Conservation (phyloP, 1,284 basidiomycete species). For the Cerioporus squamosus region DNA sequence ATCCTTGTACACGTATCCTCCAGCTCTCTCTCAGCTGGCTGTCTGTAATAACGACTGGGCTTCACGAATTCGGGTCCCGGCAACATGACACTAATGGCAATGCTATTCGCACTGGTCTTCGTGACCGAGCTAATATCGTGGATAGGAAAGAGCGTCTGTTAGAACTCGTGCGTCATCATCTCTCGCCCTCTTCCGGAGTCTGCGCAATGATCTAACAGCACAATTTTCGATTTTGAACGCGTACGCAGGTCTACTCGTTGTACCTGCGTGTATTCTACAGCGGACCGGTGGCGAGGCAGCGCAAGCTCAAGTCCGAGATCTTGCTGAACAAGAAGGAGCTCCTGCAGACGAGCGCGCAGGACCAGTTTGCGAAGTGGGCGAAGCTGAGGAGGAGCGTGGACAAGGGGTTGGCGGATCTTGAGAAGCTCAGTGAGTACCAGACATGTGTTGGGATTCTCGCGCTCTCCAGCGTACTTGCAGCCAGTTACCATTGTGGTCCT, state of each 20-base stretch:
- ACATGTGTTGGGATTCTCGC: no score
- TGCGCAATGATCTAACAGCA: neutral
- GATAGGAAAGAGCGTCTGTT: constrained; percentile 87
- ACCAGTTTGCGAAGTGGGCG: constrained; percentile 99
- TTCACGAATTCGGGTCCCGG: constrained; percentile 1
- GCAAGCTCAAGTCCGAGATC: constrained; percentile 76
- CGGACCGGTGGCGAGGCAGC: constrained; percentile 57
- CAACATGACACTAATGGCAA: constrained; percentile 75
- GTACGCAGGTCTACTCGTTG: constrained; percentile 63
- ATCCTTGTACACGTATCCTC: constrained; percentile 22
- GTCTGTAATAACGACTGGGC: constrained; percentile 7
- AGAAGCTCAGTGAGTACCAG: constrained; percentile 80
- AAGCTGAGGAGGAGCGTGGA: constrained; percentile 91
- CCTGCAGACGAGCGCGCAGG: constrained; percentile 90
- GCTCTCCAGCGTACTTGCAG: no score
- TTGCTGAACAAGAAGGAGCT: constrained; percentile 86
- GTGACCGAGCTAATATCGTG: constrained; percentile 83
- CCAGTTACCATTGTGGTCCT: no score
- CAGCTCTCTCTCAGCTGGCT: constrained; percentile 3
- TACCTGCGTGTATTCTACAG: constrained; percentile 73
- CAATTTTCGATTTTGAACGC: neutral
- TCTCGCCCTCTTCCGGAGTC: neutral
- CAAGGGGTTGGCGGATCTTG: constrained; percentile 92
- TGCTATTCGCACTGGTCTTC: constrained; percentile 83
- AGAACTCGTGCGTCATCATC: constrained; percentile 63